Conservation (phyloP, 73 alveolate species). For the Stentor coeruleus region DNA sequence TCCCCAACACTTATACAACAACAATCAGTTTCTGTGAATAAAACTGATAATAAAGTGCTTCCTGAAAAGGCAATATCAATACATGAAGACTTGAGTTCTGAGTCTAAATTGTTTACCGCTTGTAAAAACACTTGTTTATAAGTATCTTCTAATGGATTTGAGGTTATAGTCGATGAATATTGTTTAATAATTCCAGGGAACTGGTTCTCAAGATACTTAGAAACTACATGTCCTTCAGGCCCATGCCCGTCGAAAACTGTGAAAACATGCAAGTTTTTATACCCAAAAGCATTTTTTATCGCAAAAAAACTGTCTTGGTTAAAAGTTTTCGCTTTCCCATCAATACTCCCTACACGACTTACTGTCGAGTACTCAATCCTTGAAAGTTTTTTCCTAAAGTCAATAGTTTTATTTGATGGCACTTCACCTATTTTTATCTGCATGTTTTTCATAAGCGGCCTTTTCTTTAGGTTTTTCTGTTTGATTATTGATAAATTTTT, state of each 20-base stretch:
- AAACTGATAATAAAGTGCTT: slow-evolving; percentile 54
- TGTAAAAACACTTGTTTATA: background rate
- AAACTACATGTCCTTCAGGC: background rate
- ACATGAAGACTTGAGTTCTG: background rate
- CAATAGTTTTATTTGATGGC: background rate
- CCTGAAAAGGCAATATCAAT: slow-evolving; percentile 30
- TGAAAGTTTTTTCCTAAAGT: background rate
- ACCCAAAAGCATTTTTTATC: background rate
- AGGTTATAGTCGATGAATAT: background rate
- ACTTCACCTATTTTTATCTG: background rate
- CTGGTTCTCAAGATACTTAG: background rate
- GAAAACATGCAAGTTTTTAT: background rate
- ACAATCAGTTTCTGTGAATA: slow-evolving; percentile 62
- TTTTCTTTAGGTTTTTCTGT: too few species aligned
- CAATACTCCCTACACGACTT: background rate
- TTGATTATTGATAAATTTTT: too few species aligned
- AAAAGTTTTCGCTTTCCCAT: background rate
- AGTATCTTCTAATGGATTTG: background rate
- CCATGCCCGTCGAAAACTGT: background rate
- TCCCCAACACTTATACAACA: slow-evolving; percentile 79
- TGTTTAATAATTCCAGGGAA: background rate
- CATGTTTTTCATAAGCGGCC: background rate
- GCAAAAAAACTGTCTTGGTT: background rate
- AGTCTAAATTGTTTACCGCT: background rate
- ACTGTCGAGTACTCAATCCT: background rate